Evolutionary conservation across 2,329 filamentous ascomycete genomes (phyloP).

Genomic region (Ceratocystiopsis sp.): DNA sequence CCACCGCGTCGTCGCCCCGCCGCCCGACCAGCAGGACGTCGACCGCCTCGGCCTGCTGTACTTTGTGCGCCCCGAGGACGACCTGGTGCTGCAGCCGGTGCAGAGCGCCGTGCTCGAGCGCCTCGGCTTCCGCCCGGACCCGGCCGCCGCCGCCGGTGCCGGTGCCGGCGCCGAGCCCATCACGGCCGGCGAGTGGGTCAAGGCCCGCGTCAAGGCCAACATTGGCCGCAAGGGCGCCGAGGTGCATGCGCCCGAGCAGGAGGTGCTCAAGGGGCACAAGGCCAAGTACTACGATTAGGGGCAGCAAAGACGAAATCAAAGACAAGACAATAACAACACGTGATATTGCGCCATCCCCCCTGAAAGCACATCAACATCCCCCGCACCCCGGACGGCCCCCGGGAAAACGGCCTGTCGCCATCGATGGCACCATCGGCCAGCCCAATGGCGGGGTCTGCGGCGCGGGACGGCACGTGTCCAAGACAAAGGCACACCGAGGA

Average conservation of each 20-base stretch:
- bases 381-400: no score
- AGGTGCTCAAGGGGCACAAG: constrained; percentile 4
- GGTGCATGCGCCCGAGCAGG: not conserved
- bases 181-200: constrained; percentile 6
- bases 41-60: constrained; percentile 33
- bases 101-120: constrained; percentile 4
- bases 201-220: constrained; percentile 2
- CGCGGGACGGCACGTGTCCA: no score
- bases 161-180: not conserved
- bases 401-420: no score
- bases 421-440: no score
- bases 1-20: constrained; percentile 18
- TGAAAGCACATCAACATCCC: no score
- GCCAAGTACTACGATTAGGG: constrained; percentile 4
- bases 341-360: no score
- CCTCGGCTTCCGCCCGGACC: constrained; percentile 1
- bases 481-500: no score
- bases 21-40: constrained; percentile 25
- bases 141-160: not conserved
- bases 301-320: no score
- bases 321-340: no score
- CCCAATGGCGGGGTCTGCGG: no score
- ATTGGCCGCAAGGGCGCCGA: not conserved
- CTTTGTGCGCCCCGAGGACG: constrained; percentile 28
- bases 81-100: constrained; percentile 14